These are phyloP conservation scores for Colletotrichum lindemuthianum DNA, from an alignment of 2,329 filamentous ascomycete genomes.

Conservation along the genomic window DNA sequence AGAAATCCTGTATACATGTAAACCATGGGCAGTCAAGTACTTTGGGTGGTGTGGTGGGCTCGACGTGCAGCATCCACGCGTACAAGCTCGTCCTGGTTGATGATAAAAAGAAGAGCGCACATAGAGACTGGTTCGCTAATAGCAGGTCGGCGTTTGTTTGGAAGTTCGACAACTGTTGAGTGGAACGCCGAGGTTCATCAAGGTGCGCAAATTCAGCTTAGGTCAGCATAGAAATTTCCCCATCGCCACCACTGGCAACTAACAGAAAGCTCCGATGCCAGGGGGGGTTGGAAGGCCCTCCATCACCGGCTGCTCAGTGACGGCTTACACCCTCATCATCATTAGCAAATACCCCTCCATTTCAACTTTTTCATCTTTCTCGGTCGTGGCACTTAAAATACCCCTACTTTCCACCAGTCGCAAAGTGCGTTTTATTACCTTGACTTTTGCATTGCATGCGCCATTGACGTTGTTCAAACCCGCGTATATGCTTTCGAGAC, in stretches of 20 bases:
- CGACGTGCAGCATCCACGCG: too few relatives aligned
- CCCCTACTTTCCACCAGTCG: conserved; percentile 2
- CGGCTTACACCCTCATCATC: conserved; percentile 20
- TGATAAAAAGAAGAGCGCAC: too few relatives aligned
- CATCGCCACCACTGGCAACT: conserved; percentile 10
- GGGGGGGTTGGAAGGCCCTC: not conserved
- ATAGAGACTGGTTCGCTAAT: too few relatives aligned
- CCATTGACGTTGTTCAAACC: conserved; percentile 8
- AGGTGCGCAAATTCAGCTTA: conserved; percentile 29
- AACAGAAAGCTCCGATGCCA: not conserved
- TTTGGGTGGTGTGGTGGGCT: too few relatives aligned
- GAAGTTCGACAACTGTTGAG: conserved; percentile 1
- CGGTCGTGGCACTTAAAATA: conserved; percentile 15
- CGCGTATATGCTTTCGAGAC: conserved; percentile 46
- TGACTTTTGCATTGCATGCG: not conserved
- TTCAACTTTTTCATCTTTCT: not conserved
- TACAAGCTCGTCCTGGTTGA: too few relatives aligned
- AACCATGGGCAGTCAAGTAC: too few relatives aligned
- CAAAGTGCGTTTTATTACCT: not conserved
- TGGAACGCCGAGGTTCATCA: conserved; percentile 28
- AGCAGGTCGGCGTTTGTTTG: too few relatives aligned
- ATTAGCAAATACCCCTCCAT: conserved; percentile 26
- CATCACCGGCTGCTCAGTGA: conserved; percentile 5
- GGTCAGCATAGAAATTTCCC: conserved; percentile 27
- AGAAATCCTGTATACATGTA: too few relatives aligned